Evolutionary conservation across 257 asterid genomes (phyloP), one percentile per base, ranked within the genome.

Genomic region (Rehmannia glutinosa): DNA sequence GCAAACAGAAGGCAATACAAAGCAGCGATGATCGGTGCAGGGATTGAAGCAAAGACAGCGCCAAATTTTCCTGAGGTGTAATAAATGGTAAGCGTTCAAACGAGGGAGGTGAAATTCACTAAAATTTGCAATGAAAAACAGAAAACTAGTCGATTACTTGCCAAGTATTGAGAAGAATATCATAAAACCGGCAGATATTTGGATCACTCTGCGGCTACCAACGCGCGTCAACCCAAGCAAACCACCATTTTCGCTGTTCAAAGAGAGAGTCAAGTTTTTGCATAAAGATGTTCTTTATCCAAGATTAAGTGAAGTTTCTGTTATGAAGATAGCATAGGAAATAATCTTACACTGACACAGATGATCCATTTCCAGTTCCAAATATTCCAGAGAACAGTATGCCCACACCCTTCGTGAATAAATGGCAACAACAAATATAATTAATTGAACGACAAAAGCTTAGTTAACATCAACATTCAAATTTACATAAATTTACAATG

Each of bases 121-220:
- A 5, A 3, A 13, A 7, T 7, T 7, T 6, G 2, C 7, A 11
- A 66, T 10, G 35, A 23, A 27, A 32, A 33, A 25, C 36, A 20
- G n/a, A 45, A 8, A 8, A 28, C 27, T n/a, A 23, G 39, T 28
- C 6, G 42, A 46, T 1, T n/a, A 66, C 75, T 78, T 67, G 75
- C 99, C 99, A 42, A 94, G 89, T 67, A 94, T 72, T 8, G 99
- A 88, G 77, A 94, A 94, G 81, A 94, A 94, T 68, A 94, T 84
- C 99, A 94, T 94, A 77, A 94, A 94, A 70, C 95, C 96, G 62
- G 96, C 96, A 21, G 99, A 87, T 78, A 94, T 91, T 66, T 88
- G 97, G 52, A 91, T 78, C 24, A 94, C 99, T 70, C 97, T 85
- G 4, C 99, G 86, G 84, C 97, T 91, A 23, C 99, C 99, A 49